Evolutionary conservation across 371 early-diverging fungal species (phyloP).

Genomic region (Rhizopus sp.): DNA sequence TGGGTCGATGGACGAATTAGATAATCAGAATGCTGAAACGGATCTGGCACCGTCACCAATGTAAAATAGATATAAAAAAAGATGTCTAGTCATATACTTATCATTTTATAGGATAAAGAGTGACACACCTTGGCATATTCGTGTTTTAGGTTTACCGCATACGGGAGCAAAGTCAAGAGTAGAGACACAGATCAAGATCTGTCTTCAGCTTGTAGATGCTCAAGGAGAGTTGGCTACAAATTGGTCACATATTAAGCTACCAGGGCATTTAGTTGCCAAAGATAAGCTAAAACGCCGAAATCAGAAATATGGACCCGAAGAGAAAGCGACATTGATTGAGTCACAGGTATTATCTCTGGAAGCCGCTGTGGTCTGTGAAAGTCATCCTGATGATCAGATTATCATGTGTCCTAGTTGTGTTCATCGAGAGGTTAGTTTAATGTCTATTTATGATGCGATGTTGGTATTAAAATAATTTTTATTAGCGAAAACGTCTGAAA

Average conservation of each 20-base stretch:
- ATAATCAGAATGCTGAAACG: slow-evolving; percentile 15
- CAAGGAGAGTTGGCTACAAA: slow-evolving; percentile 62
- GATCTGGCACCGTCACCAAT: slow-evolving; percentile 34
- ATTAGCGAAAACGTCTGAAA: slow-evolving; percentile 54
- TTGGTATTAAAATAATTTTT: slow-evolving; percentile 5
- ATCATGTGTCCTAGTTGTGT: slow-evolving; percentile 77
- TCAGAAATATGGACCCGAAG: slow-evolving; percentile 38
- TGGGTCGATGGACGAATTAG: slow-evolving; percentile 31
- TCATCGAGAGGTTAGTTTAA: slow-evolving; percentile 61
- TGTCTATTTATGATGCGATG: neutral
- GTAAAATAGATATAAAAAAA: slow-evolving; percentile 21
- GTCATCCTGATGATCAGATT: slow-evolving; percentile 68
- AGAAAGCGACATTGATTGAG: slow-evolving; percentile 33
- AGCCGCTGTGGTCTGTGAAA: slow-evolving; percentile 73
- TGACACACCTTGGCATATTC: slow-evolving; percentile 49
- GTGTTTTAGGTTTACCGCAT: slow-evolving; percentile 69
- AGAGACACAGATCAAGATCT: slow-evolving; percentile 83
- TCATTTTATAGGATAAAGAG: slow-evolving; percentile 19
- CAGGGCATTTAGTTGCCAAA: slow-evolving; percentile 69
- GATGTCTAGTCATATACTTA: neutral
- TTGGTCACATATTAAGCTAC: slow-evolving; percentile 74
- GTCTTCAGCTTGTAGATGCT: slow-evolving; percentile 65
- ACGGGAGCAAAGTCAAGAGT: slow-evolving; percentile 80
- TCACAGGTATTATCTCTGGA: slow-evolving; percentile 54
- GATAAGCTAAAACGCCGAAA: slow-evolving; percentile 58